phyloP scores from a whole-genome alignment of 2,329 filamentous ascomycete genomes.

The Ustilaginoidea virens region DNA sequence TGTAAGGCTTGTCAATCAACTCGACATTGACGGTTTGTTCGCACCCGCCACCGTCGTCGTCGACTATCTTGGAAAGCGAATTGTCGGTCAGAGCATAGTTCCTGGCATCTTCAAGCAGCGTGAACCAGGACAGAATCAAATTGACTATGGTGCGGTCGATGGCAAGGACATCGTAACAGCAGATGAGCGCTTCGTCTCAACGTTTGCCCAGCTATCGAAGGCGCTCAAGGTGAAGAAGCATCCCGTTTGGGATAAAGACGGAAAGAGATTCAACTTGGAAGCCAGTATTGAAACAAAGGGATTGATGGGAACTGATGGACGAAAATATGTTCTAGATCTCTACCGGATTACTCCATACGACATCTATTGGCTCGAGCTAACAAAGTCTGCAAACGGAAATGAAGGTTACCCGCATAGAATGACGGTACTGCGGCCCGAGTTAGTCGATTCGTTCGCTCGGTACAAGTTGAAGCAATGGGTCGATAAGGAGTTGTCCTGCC shows the following conservation, averaged over 20 bases:
- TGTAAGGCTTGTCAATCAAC: constrained; percentile 88
- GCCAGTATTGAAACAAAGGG: constrained; percentile 97
- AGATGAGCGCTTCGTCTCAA: constrained; percentile 67
- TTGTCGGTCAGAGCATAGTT: constrained; percentile 95
- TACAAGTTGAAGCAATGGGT: constrained; percentile 82
- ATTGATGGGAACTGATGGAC: constrained; percentile 85
- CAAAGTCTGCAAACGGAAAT: constrained; percentile 30
- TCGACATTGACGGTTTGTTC: constrained; percentile 88
- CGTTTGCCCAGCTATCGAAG: constrained; percentile 85
- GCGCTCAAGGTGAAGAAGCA: constrained; percentile 86
- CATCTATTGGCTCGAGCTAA: constrained; percentile 76
- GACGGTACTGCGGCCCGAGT: constrained; percentile 81
- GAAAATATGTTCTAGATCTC: constrained; percentile 93
- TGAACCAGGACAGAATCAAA: constrained; percentile 94
- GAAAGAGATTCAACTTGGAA: constrained; percentile 78
- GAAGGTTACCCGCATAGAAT: constrained; percentile 79
- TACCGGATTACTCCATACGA: constrained; percentile 92
- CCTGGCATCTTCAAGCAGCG: constrained; percentile 98
- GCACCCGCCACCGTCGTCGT: constrained; percentile 93
- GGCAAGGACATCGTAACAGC: constrained; percentile 90
- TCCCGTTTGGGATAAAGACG: constrained; percentile 94
- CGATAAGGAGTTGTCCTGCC: constrained; percentile 62
- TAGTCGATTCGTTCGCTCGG: constrained; percentile 75
- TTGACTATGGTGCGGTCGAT: constrained; percentile 96
- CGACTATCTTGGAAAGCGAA: constrained; percentile 91